Evolutionary conservation across 768 basidiomycete species (phyloP), one percentile per base, ranked within the genome.

Genomic region (Suillus decipiens): DNA sequence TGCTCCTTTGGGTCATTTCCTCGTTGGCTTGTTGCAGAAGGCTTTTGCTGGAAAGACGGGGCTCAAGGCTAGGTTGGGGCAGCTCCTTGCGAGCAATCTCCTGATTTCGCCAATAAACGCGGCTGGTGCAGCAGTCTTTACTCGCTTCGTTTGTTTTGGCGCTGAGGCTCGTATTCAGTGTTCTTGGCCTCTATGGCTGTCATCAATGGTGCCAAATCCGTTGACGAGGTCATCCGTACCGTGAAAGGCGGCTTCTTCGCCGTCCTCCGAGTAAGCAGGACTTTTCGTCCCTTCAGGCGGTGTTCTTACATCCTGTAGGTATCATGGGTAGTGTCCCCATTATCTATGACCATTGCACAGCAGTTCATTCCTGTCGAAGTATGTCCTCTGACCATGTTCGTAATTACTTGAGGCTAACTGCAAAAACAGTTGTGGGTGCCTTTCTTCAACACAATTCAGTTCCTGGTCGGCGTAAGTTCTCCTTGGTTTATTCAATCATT

Each of bases 141-240:
- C 15, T 50, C 24, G 48, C 45, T 31, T 47, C 36, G 36, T 39
- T 53, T 31, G 45, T 42, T 45, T 34, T 11, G 24, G 19, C 19
- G 41, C 24, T 69, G 55, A 50, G 9, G 42, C 48, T 7, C 56
- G 19, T 60, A 37, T 37, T 31, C 64, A 89, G 92, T 84, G 5
- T 93, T 86, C 74, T 81, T 96, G 37, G 81, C 89, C 0, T 91
- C 86, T 31, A 90, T 93, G 86, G 91, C 94, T 1, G 73, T 95
- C 41, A 94, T 96, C 66, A 88, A 88, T 63, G 94, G 94, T 42
- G 91, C 92, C 19, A 84, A 82, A 67, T 85, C 88, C 10, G 65
- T 83, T 9, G 81, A 86, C 42, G 87, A 89, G 31, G 79, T 95
- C 55, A 67, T 82, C 54, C 85, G 82, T 69, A 89, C 89, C 1